phyloP scores from a whole-genome alignment of 768 basidiomycete species.

The Galerina sulciceps region DNA sequence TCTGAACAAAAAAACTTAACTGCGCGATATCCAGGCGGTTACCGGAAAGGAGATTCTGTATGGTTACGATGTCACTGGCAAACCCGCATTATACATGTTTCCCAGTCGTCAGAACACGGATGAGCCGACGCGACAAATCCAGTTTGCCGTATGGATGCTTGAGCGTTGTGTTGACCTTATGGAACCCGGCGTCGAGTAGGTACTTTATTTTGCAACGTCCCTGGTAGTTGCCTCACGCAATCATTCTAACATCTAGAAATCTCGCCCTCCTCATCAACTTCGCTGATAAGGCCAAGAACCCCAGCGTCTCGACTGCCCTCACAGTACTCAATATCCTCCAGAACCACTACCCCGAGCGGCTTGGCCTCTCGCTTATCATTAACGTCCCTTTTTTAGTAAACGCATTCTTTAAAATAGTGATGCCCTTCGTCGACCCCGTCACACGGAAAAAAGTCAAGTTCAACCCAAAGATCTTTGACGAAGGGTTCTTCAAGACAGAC shows the following conservation, averaged over 20 bases:
- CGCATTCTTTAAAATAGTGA: conserved; percentile 78
- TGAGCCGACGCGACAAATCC: conserved; percentile 67
- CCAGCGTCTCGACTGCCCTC: conserved; percentile 44
- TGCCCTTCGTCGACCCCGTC: conserved; percentile 83
- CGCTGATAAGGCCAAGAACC: conserved; percentile 69
- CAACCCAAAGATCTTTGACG: conserved; percentile 69
- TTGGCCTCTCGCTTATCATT: conserved; percentile 73
- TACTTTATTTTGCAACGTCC: conserved; percentile 3
- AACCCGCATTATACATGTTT: conserved; percentile 74
- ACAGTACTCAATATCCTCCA: conserved; percentile 70
- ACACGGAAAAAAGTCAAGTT: conserved; percentile 78
- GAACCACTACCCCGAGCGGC: conserved; percentile 85
- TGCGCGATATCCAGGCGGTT: conserved; percentile 51
- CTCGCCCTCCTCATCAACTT: conserved; percentile 78
- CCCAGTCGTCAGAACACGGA: conserved; percentile 79
- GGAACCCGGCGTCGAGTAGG: conserved; percentile 82
- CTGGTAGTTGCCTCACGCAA: background rate
- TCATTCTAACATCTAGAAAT: conserved; percentile 44
- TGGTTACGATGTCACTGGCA: conserved; percentile 70
- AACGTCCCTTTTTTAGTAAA: conserved; percentile 83
- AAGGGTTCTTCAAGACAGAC: conserved; percentile 68
- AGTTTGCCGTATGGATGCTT: conserved; percentile 76
- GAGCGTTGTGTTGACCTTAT: conserved; percentile 80
- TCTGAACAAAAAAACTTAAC: background rate
- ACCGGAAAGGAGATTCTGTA: conserved; percentile 85